Base-by-base conservation (phyloP, 2,329 filamentous ascomycete species). In the Aspergillus fischeri region DNA sequence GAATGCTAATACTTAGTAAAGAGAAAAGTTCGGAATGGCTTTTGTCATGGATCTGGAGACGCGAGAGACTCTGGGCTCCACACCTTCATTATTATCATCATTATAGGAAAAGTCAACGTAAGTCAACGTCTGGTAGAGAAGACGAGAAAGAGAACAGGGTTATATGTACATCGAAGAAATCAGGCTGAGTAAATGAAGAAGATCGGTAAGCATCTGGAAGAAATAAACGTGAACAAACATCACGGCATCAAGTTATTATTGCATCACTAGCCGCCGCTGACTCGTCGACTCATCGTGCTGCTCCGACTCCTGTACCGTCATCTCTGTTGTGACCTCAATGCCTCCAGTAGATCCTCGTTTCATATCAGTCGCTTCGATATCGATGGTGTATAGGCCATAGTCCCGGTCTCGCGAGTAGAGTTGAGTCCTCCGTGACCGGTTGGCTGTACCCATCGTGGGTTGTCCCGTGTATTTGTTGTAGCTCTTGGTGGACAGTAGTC, bases 241-340 rank as follows among this genome's bases (percentile, higher is more conserved):
- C 41, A 21, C 17, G 32, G 32, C 32, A 35, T 35, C 17, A 44
- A 45, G 9, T 61, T 50, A 62, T 20, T 51, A 47, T 55, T 67
- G 60, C 42, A 65, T 58, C 8, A 70, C 67, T 20, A 70, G 38
- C 35, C 58, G 59, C 20, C 60, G 58, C 41, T 70, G 58, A 52
- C 66, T 70, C 24, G 56, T 56, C 35, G 53, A 60, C 14, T 67
- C 63, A 9, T 56, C 63, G 9, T 57, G 52, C 25, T 58, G 60
- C 2, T 49, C 59, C 2, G 55, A 49, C 51, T 71, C 67, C 50
- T 67, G 66, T 51, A 63, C 32, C 32, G 11, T 62, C 67, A 72
- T 67, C 56, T 71, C 66, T 9, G 70, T 73, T 1, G 63, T 70
- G 11, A 72, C 68, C 52, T 71, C 69, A 24, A 73, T 72, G 11